Evolutionary conservation across 78 protist species (phyloP).

Genomic region (Polysphondylium violaceum): DNA sequence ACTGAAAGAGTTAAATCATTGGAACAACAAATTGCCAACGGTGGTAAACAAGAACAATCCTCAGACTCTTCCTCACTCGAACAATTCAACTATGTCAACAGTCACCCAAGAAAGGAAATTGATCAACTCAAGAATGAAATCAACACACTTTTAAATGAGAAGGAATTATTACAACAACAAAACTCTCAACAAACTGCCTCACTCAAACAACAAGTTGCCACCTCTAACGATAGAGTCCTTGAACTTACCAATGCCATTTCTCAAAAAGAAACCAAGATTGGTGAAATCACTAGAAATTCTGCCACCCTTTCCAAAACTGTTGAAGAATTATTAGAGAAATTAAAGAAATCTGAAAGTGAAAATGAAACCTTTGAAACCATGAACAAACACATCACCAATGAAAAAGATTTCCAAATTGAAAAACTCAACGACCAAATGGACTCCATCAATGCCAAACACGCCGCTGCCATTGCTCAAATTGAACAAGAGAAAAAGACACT

Average conservation of each 20-base stretch:
- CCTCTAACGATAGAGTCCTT: background rate
- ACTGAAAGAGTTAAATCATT: constrained; percentile 23
- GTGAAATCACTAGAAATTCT: background rate
- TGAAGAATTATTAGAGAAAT: too few species aligned
- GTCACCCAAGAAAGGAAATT: background rate
- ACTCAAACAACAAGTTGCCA: constrained; percentile 8
- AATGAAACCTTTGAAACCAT: constrained; percentile 19
- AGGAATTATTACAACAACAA: background rate
- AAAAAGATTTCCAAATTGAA: constrained; percentile 65
- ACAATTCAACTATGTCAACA: constrained; percentile 37
- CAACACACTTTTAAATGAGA: background rate
- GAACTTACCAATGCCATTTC: constrained; percentile 18
- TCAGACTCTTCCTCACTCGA: constrained; percentile 16
- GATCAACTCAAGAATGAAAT: background rate
- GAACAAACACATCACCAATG: constrained; percentile 1
- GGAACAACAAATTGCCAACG: constrained; percentile 33
- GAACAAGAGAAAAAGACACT: background rate
- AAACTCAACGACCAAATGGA: constrained; percentile 36
- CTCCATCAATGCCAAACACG: background rate
- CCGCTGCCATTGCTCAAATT: background rate
- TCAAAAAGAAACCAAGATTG: constrained; percentile 30
- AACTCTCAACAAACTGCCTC: background rate
- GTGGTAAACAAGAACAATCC: background rate
- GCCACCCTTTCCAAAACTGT: background rate
- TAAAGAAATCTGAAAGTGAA: background rate